Conservation (phyloP, 352 stramenopile species). For the Aphanomyces invadans region DNA sequence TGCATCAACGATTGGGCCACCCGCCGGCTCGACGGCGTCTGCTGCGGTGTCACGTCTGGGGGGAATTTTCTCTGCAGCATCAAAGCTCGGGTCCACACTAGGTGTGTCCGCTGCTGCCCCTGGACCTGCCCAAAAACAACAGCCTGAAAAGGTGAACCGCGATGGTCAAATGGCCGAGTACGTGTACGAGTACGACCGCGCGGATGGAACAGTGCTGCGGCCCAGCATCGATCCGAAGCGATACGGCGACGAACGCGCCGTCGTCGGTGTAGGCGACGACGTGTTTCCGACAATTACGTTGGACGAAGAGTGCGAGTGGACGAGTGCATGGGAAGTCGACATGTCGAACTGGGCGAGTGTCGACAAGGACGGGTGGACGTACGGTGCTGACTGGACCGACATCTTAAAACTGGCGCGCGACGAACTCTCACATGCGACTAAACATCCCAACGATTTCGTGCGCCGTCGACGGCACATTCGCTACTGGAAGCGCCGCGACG, state of each 20-base stretch:
- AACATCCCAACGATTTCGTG: conserved; percentile 68
- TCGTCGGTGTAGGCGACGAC: conserved; percentile 48
- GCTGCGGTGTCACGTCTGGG: conserved; percentile 18
- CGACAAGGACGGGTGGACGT: conserved; percentile 77
- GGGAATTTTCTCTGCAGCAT: conserved; percentile 1
- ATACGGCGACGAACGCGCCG: conserved; percentile 58
- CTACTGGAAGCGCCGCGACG: conserved; percentile 40
- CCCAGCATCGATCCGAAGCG: conserved; percentile 55
- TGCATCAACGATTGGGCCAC: conserved; percentile 15
- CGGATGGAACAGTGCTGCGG: conserved; percentile 59
- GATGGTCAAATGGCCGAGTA: conserved; percentile 66
- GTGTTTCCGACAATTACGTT: conserved; percentile 56
- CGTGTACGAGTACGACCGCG: conserved; percentile 80
- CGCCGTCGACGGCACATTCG: conserved; percentile 74
- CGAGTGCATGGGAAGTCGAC: conserved; percentile 77
- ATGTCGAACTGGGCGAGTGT: conserved; percentile 64
- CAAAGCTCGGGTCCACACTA: conserved; percentile 4
- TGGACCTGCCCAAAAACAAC: background rate
- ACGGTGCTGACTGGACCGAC: conserved; percentile 72
- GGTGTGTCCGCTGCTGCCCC: background rate
- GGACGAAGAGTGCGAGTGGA: conserved; percentile 66
- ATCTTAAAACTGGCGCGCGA: conserved; percentile 66
- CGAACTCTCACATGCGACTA: conserved; percentile 74
- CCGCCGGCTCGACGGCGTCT: background rate
- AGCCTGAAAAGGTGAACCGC: conserved; percentile 22